Conservation (phyloP, 257 asterid genomes). For the Osmanthus fragrans region DNA sequence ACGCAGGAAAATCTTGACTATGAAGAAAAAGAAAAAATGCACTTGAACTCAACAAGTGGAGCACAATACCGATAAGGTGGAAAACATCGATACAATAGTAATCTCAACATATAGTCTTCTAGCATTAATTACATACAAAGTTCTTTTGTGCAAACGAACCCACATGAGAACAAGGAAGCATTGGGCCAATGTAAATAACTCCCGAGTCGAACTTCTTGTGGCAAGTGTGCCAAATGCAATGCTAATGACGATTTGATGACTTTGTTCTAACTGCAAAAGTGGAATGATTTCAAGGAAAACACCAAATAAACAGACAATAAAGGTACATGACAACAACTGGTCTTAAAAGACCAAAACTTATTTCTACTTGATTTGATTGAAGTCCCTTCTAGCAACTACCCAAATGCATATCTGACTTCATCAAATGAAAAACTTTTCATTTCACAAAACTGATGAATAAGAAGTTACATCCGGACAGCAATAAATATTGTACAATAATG, state of each 20-base stretch:
- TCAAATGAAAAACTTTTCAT: background rate
- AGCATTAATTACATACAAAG: no score
- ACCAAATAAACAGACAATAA: background rate
- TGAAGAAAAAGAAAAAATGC: no score
- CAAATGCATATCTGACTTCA: background rate
- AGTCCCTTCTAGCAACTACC: background rate
- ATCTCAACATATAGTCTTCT: no score
- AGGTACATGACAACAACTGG: background rate
- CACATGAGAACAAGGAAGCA: no score
- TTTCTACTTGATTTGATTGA: background rate
- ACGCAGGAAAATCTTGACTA: no score
- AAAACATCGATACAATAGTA: no score
- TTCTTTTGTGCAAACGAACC: no score
- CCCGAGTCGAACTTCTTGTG: no score
- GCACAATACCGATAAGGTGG: no score
- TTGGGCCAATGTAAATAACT: no score
- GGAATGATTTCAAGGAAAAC: background rate
- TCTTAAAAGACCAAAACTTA: background rate
- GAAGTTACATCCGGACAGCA: conserved; percentile 9
- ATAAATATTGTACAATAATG: conserved; percentile 1
- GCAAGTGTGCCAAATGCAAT: background rate
- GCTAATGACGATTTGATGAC: background rate
- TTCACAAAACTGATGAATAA: background rate
- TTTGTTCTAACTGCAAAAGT: background rate
- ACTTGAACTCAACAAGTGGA: no score